Evolutionary conservation across 352 stramenopile species (phyloP).

Genomic region (Peronospora belbahrii): DNA sequence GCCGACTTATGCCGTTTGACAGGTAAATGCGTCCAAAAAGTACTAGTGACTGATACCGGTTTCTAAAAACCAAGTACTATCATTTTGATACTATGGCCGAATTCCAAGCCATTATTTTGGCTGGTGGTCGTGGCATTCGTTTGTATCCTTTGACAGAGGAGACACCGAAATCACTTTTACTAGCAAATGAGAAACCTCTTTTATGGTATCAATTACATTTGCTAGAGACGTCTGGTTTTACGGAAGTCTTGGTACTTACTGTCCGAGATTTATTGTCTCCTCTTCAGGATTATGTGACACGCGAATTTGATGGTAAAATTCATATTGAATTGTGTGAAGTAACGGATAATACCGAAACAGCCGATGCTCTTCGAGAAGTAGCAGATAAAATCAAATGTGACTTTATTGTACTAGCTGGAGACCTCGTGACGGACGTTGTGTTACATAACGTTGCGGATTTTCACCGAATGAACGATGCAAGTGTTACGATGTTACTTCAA

Average conservation of each 20-base stretch:
- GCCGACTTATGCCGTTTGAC: no score
- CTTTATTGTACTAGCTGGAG: conserved; percentile 75
- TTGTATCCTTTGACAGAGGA: conserved; percentile 75
- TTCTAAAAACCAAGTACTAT: no score
- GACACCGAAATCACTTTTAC: conserved; percentile 65
- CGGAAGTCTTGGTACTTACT: conserved; percentile 65
- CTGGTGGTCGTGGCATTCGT: conserved; percentile 67
- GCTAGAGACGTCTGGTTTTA: conserved; percentile 74
- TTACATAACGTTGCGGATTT: conserved; percentile 77
- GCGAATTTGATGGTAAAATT: conserved; percentile 77
- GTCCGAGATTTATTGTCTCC: conserved; percentile 45
- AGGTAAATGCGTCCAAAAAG: no score
- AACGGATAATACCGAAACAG: conserved; percentile 63
- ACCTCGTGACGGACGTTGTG: conserved; percentile 73
- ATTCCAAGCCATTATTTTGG: conserved; percentile 81
- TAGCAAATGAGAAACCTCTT: conserved; percentile 51
- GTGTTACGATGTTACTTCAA: conserved; percentile 76
- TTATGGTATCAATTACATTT: conserved; percentile 80
- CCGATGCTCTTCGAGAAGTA: conserved; percentile 60
- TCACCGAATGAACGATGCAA: conserved; percentile 78
- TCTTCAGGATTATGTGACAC: conserved; percentile 71
- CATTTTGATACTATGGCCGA: conserved; percentile 72
- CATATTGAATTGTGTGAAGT: conserved; percentile 70
- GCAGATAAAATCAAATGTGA: conserved; percentile 73
- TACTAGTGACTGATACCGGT: no score